Evolutionary conservation across 75 land plant species (phyloP).

Genomic region (Sequoia sempervirens): DNA sequence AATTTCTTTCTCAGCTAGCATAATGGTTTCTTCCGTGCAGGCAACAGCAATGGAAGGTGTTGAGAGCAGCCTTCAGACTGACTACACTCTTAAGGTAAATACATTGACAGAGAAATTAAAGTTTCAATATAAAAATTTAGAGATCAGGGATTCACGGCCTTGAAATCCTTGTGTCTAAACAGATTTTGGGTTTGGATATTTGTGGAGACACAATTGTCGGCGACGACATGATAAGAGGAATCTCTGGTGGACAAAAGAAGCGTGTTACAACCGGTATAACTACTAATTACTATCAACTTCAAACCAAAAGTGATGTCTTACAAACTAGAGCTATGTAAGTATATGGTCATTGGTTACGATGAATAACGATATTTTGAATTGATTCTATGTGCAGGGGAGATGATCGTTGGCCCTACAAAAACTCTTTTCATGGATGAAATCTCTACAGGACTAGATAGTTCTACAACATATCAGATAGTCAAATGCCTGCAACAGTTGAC

Average conservation of each 20-base stretch:
- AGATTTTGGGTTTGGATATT: conserved; percentile 37
- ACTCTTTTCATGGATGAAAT: conserved; percentile 86
- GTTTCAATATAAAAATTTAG: background rate
- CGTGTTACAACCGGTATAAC: conserved; percentile 38
- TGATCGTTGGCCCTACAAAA: conserved; percentile 85
- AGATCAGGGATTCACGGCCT: background rate
- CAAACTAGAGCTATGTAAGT: background rate
- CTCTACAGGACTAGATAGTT: conserved; percentile 85
- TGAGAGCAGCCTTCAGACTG: conserved; percentile 59
- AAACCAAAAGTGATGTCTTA: background rate
- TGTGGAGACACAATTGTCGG: conserved; percentile 40
- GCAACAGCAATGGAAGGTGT: conserved; percentile 71
- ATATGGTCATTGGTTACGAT: background rate
- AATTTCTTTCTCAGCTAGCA: background rate
- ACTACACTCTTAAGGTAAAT: conserved; percentile 70
- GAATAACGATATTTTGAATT: background rate
- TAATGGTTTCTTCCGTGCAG: conserved; percentile 18
- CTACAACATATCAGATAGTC: conserved; percentile 82
- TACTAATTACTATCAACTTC: background rate
- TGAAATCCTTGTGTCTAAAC: conserved; percentile 7
- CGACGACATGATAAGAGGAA: conserved; percentile 37
- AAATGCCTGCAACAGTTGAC: conserved; percentile 78
- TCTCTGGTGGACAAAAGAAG: conserved; percentile 44
- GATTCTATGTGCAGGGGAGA: conserved; percentile 50
- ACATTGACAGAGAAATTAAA: background rate